Evolutionary conservation across 139 green algal species (phyloP).

Genomic region (Edaphochlamys debaryana): DNA sequence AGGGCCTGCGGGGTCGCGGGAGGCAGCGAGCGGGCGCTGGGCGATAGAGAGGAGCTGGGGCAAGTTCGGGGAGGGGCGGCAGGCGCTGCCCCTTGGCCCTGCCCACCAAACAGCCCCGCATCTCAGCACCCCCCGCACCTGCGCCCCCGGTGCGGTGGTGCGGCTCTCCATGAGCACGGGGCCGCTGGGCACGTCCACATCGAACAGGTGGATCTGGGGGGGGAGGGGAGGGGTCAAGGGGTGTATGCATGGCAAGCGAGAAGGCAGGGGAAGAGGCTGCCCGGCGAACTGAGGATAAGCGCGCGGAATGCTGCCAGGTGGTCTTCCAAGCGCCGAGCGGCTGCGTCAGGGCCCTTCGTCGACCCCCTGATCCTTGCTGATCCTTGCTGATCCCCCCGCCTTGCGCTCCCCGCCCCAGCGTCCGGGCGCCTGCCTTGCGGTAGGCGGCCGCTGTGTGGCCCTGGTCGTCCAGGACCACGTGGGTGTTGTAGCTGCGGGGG

Average conservation of each 20-base stretch:
- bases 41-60: not conserved
- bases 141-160: constrained; percentile 70
- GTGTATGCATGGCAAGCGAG: not conserved
- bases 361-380: too few species aligned
- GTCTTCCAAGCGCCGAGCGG: too few species aligned
- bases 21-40: not conserved
- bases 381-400: too few species aligned
- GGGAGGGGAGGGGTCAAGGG: not conserved
- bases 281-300: too few species aligned
- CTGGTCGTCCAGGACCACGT: constrained; percentile 86
- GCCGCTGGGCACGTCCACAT: constrained; percentile 89
- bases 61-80: too few species aligned
- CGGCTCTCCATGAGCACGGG: constrained; percentile 88
- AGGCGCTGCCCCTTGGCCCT: not conserved
- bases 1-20: constrained; percentile 67
- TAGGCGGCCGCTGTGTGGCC: constrained; percentile 41
- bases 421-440: constrained; percentile 38
- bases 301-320: too few species aligned
- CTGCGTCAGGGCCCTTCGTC: too few species aligned
- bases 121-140: too few species aligned
- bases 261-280: not conserved
- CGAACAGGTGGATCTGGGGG: constrained; percentile 91
- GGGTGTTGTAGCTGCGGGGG: constrained; percentile 79
- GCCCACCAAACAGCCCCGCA: not conserved
- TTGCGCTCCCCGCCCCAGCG: too few species aligned